Base-by-base conservation (phyloP, 495 filamentous ascomycete genomes). In the Penicillium antarcticum region DNA sequence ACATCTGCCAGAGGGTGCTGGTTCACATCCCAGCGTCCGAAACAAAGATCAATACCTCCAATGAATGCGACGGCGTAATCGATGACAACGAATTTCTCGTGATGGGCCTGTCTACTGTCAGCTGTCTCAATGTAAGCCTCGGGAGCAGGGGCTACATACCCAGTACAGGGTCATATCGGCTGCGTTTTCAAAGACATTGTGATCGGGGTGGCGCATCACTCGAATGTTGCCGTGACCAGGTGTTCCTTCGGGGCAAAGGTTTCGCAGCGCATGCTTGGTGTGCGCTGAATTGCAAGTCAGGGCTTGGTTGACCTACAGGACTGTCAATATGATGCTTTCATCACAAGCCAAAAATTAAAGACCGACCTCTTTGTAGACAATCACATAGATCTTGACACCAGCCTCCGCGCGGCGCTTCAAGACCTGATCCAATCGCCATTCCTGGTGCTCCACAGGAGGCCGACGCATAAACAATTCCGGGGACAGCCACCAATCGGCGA, bases 101-200 rank as follows among this genome's bases (percentile, higher is more conserved):
- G 92, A 64, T 97, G 92, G 0, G 92, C 92, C 75, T 77, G 51
- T 32, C 43, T 24, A 33, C n/a, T 34, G 18, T 50, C 48, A 40
- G 34, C n/a, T 42, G 1, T 16, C 11, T 36, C 19, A 8, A 29
- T 1, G 8, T 8, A 13, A n/a, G 5, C 7, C 17, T 3, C 4
- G 11, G 21, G 4, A 8, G 4, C 4, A 0, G 14, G 1, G 5
- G 0, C 7, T 3, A 38, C 68, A 16, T 60, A 80, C 78, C 92
- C 92, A 97, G 70, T 97, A 97, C 61, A 97, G 88, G 0, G 91
- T 97, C 91, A 96, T 96, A 53, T 97, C 92, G 8, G 88, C 89
- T 1, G 84, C 88, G 64, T 97, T 97, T 58, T 96, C 91, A 35
- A 97, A 81, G 31, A 96, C 79, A 57, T 96, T 95, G 68, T 98